phyloP scores from a whole-genome alignment of 345 rosid species.

The Acer yangbiense region DNA sequence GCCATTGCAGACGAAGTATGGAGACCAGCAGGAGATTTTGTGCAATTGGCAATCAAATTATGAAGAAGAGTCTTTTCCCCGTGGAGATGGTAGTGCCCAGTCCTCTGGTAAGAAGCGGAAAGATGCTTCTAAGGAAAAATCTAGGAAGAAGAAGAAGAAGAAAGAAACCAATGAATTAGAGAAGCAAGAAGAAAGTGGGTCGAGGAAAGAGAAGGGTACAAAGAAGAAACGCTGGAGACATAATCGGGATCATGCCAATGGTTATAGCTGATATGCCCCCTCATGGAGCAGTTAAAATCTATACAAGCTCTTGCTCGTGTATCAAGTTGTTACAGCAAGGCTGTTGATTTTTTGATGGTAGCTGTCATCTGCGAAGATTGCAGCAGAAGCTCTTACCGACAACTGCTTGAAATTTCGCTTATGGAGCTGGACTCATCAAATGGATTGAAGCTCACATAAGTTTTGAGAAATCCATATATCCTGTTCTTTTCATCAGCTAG shows the following conservation, averaged over 20 bases:
- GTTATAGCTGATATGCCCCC: slow-evolving; percentile 20
- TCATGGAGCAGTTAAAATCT: slow-evolving; percentile 12
- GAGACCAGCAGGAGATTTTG: slow-evolving; percentile 49
- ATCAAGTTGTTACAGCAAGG: not conserved
- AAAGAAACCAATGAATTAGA: slow-evolving; percentile 31
- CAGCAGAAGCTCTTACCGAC: not conserved
- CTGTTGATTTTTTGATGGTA: not conserved
- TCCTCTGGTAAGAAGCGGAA: slow-evolving; percentile 61
- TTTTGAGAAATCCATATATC: not conserved
- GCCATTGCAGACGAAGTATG: slow-evolving; percentile 41
- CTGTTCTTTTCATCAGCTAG: not conserved
- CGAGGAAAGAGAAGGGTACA: slow-evolving; percentile 31
- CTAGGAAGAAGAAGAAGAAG: slow-evolving; percentile 37
- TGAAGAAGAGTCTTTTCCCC: slow-evolving; percentile 68
- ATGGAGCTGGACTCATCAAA: not conserved
- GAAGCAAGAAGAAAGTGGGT: slow-evolving; percentile 28
- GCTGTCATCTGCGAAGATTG: not conserved
- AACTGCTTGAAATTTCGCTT: not conserved
- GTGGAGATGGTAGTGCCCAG: slow-evolving; percentile 50
- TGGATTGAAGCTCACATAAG: not conserved
- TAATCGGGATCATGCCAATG: slow-evolving; percentile 17
- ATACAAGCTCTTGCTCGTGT: not conserved
- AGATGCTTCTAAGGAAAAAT: slow-evolving; percentile 45
- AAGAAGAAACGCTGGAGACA: slow-evolving; percentile 36
- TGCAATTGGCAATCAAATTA: slow-evolving; percentile 75